phyloP scores from a whole-genome alignment of 768 basidiomycete genomes.

The Strobilomyces echinocephalus region DNA sequence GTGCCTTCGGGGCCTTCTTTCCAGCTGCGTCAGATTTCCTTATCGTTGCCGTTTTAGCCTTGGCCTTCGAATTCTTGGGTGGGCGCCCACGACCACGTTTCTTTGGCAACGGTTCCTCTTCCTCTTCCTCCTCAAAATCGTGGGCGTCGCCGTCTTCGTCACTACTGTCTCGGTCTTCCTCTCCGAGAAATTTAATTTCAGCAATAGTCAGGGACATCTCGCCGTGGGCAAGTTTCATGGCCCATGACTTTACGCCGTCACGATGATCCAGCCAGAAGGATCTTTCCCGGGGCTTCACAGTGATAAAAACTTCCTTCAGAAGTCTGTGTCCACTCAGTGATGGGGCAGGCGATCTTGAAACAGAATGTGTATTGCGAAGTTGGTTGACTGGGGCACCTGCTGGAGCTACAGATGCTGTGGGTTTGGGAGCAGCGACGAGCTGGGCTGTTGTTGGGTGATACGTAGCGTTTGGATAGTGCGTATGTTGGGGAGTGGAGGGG shows the following conservation, averaged over 20 bases:
- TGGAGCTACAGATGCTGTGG: conserved; percentile 9
- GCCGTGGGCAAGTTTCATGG: conserved; percentile 51
- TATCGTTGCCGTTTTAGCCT: conserved; percentile 29
- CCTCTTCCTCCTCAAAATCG: conserved; percentile 44
- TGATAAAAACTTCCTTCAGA: conserved; percentile 49
- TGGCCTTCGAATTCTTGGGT: conserved; percentile 30
- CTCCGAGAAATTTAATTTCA: conserved; percentile 49
- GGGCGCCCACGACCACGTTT: conserved; percentile 40
- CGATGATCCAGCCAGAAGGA: conserved; percentile 54
- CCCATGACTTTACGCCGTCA: conserved; percentile 75
- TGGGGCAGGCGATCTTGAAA: conserved; percentile 30
- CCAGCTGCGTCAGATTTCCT: conserved; percentile 34
- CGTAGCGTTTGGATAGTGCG: conserved; percentile 53
- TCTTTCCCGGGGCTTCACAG: conserved; percentile 56
- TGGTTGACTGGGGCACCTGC: conserved; percentile 8
- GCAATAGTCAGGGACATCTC: conserved; percentile 55
- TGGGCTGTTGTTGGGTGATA: conserved; percentile 34
- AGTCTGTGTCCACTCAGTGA: conserved; percentile 37
- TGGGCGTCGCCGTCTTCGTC: conserved; percentile 47
- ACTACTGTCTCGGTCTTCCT: conserved; percentile 57
- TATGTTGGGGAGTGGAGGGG: conserved; percentile 33
- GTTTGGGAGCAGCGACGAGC: conserved; percentile 23
- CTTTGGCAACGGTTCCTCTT: conserved; percentile 34
- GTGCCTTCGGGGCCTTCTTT: conserved; percentile 44
- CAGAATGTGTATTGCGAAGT: conserved; percentile 26